Evolutionary conservation across 345 rosid genomes (phyloP).

Genomic region (Populus deltoides): DNA sequence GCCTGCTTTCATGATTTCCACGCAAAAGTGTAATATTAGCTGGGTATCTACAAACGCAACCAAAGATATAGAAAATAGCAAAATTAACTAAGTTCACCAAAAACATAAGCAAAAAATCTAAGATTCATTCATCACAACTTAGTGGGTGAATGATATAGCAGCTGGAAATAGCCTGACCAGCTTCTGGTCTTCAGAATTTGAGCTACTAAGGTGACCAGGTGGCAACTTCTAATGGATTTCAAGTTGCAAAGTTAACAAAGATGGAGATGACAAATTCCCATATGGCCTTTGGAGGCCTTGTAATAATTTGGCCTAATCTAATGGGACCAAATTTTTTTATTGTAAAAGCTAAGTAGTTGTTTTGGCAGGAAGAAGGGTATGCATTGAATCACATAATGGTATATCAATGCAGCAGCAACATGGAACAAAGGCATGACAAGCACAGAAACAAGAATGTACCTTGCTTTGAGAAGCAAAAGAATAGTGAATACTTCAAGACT

Average conservation of each 20-base stretch:
- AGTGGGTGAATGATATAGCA: neutral
- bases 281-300: neutral
- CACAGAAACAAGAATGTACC: conserved; percentile 35
- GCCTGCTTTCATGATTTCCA: conserved; percentile 99
- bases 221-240: neutral
- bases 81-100: neutral
- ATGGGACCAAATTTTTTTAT: neutral
- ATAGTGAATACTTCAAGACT: conserved; percentile 96
- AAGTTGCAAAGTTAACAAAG: neutral
- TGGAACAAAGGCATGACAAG: neutral
- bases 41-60: conserved; percentile 61
- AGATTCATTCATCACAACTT: neutral
- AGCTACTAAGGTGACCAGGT: neutral
- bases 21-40: conserved; percentile 97
- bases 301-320: neutral
- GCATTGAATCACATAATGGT: neutral
- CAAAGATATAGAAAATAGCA: neutral
- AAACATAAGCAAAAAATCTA: conserved; percentile 5
- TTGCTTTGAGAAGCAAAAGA: conserved; percentile 94
- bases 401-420: neutral
- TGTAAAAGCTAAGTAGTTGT: neutral
- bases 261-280: neutral
- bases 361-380: neutral
- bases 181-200: neutral
- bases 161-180: neutral